Percentiles rank a stretch among this genome's conserved stretches.
phyloP scores from a whole-genome alignment of 805 yeast genomes.

The Cyberlindnera amylophila region DNA sequence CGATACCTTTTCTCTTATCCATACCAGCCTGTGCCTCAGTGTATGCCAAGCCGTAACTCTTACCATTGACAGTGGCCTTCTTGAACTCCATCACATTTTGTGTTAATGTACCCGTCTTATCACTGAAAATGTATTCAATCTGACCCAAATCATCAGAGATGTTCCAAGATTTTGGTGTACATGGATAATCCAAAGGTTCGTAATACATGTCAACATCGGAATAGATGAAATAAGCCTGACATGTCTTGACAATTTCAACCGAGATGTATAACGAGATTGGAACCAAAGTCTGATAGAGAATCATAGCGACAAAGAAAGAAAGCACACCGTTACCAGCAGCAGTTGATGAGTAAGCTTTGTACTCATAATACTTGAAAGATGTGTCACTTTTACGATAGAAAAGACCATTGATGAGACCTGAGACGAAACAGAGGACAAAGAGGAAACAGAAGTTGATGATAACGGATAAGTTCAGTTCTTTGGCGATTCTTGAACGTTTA shows the following conservation, averaged over 20 bases:
- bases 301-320: constrained; percentile 70
- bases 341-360: constrained; percentile 59
- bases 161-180: constrained; percentile 81
- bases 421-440: constrained; percentile 60
- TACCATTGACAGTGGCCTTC: constrained; percentile 72
- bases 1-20: constrained; percentile 70
- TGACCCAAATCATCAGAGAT: constrained; percentile 85
- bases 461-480: constrained; percentile 69
- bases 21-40: constrained; percentile 81
- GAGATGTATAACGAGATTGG: constrained; percentile 82
- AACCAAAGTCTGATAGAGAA: constrained; percentile 72
- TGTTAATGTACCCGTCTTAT: constrained; percentile 79
- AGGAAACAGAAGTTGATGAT: constrained; percentile 59
- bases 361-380: constrained; percentile 63
- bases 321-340: constrained; percentile 67
- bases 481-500: constrained; percentile 68
- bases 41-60: constrained; percentile 71
- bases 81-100: constrained; percentile 85
- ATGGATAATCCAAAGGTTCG: constrained; percentile 67
- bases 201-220: constrained; percentile 73
- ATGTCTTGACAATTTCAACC: constrained; percentile 75
- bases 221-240: constrained; percentile 75
- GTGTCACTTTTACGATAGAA: constrained; percentile 44
- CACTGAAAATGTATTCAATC: constrained; percentile 79
- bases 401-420: constrained; percentile 70